Percentiles rank a stretch among this genome's conserved stretches.
Conservation (phyloP, 1,139 yeast genomes). For the Blastobotrys indianensis region DNA sequence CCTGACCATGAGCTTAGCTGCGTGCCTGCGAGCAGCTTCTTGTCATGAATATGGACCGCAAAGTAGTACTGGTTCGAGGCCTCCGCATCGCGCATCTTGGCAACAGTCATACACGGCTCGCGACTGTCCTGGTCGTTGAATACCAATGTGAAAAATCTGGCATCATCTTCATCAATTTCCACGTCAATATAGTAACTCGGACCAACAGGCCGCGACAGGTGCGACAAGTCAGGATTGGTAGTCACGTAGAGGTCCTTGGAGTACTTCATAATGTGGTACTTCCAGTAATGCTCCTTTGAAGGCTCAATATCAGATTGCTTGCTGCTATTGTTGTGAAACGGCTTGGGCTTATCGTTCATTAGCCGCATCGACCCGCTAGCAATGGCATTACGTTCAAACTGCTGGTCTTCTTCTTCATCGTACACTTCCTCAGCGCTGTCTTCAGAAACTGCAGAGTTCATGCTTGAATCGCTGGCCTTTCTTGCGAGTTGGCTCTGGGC, state of each 20-base stretch:
- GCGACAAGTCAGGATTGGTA: conserved; percentile 28
- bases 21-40: background rate
- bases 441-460: background rate
- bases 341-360: background rate
- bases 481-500: too few relatives aligned
- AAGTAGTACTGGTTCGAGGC: background rate
- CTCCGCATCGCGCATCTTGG: background rate
- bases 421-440: conserved; percentile 7
- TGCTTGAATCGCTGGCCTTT: too few relatives aligned
- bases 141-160: conserved; percentile 1
- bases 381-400: background rate
- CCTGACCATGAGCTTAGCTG: conserved; percentile 9
- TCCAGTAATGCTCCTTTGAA: conserved; percentile 18
- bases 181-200: conserved; percentile 28
- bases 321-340: background rate
- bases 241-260: conserved; percentile 29
- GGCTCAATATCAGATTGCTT: conserved; percentile 4
- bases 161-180: conserved; percentile 1
- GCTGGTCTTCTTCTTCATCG: conserved; percentile 10
- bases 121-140: conserved; percentile 9
- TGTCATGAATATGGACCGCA: conserved; percentile 1
- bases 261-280: conserved; percentile 28
- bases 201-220: conserved; percentile 24
- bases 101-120: conserved; percentile 11
- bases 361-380: conserved; percentile 1